Evolutionary conservation across 257 asterid genomes (phyloP), one percentile per base, ranked within the genome.

Genomic region (Fraxinus americana): DNA sequence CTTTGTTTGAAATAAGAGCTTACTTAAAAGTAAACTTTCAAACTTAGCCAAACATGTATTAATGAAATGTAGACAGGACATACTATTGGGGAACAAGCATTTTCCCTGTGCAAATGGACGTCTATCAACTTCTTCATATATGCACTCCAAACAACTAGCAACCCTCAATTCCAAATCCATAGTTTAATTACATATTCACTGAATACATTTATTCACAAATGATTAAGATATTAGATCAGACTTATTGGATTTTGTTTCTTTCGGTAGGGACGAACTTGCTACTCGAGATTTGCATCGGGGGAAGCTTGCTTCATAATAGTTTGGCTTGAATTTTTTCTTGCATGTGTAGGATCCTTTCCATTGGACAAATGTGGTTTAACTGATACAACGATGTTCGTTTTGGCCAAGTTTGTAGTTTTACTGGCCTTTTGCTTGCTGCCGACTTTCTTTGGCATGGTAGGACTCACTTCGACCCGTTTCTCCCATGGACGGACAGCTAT

Each of bases 401-500:
- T 23, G 34, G 85, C 50, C 72, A 65, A 61, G 3, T 68, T 80
- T 35, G 86, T 76, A 45, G 71, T 45, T 75, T 82, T 86, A 36
- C 75, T 76, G 36, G 71, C 79, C 78, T 81, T 90, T 23, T 74
- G 80, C 48, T 78, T 82, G 67, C 77, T 10, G 61, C 83, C 85
- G 65, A 65, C 73, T 79, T 72, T 88, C 79, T 92, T 90, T 71
- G 77, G 23, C 32, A 78, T 80, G 35, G 70, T 1, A 52, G 80
- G 80, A 27, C 80, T 83, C 1, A 83, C 61, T 71, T 86, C 84
- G 76, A 83, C 87, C 38, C 96, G 81, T 19, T 82, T 88, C 82
- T 92, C 97, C 97, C 94, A 91, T 17, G 94, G 96, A 6, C 94
- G 88, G 80, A 82, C 90, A 16, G 97, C 94, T 1, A 87, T 82